These are phyloP conservation scores for Verticillium longisporum DNA, from an alignment of 2,329 filamentous ascomycete genomes.

Conservation along the genomic window DNA sequence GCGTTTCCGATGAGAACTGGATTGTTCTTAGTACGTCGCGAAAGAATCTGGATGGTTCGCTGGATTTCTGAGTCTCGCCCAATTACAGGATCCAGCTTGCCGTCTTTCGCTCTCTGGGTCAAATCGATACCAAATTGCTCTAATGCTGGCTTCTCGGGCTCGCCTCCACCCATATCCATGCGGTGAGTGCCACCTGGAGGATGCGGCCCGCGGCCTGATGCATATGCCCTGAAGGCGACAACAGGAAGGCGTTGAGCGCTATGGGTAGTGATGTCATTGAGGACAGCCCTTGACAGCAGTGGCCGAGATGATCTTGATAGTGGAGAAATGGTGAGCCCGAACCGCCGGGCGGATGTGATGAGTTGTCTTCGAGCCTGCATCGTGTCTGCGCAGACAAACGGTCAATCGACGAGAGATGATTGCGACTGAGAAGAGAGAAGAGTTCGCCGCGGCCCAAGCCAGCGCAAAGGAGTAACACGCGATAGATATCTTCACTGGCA, in stretches of 20 bases:
- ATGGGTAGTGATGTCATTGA: conserved; percentile 2
- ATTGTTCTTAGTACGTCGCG: conserved; percentile 90
- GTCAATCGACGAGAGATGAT: not conserved
- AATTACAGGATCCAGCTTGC: conserved; percentile 93
- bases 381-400: conserved; percentile 7
- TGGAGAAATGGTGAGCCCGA: conserved; percentile 22
- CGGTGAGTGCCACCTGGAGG: conserved; percentile 88
- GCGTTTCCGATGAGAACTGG: conserved; percentile 89
- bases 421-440: not conserved
- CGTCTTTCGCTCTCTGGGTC: conserved; percentile 74
- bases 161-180: conserved; percentile 76
- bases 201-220: conserved; percentile 65
- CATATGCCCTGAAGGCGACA: conserved; percentile 44
- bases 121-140: conserved; percentile 90
- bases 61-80: conserved; percentile 89
- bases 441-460: not conserved
- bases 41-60: conserved; percentile 88
- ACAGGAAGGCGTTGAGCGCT: conserved; percentile 27
- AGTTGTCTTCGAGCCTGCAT: conserved; percentile 37
- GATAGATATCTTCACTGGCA: not conserved
- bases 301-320: conserved; percentile 18
- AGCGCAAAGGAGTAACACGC: not conserved
- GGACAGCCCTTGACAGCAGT: conserved; percentile 5
- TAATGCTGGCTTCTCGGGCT: conserved; percentile 74
- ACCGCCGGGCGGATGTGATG: conserved; percentile 28